Percentiles rank a stretch among this genome's conserved stretches.
Evolutionary conservation across 2,329 filamentous ascomycete species (phyloP).

Genomic region (Penicillium psychrosexuale): DNA sequence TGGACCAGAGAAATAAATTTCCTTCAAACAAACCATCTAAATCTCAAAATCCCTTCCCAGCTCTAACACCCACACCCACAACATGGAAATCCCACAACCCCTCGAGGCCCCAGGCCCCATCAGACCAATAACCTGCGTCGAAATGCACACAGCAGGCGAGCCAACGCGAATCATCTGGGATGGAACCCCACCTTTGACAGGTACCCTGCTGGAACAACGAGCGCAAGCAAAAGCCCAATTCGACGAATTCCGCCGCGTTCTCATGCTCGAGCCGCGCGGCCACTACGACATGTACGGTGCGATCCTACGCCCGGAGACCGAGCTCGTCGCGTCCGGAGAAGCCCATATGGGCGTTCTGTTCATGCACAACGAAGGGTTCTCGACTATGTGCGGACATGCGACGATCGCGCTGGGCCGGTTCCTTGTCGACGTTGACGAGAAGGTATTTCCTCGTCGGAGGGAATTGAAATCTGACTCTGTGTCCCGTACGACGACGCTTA

Average conservation of each 20-base stretch:
- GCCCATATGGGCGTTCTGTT: constrained; percentile 52
- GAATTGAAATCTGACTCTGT: constrained; percentile 29
- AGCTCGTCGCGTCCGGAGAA: constrained; percentile 38
- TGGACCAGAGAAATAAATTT: background rate
- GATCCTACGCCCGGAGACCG: constrained; percentile 44
- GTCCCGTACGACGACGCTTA: constrained; percentile 28
- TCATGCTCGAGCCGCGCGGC: constrained; percentile 50
- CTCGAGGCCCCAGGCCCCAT: constrained; percentile 3
- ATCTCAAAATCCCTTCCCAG: background rate
- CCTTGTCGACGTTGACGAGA: constrained; percentile 43
- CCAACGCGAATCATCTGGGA: constrained; percentile 48
- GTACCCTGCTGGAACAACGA: constrained; percentile 44
- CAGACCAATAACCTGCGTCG: constrained; percentile 32
- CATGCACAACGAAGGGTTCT: constrained; percentile 49
- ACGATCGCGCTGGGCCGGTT: constrained; percentile 51
- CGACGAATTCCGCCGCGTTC: constrained; percentile 42
- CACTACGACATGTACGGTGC: constrained; percentile 54
- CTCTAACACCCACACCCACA: background rate
- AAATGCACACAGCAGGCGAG: constrained; percentile 52
- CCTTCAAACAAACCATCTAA: background rate
- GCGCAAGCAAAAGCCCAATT: constrained; percentile 37
- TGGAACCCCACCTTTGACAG: constrained; percentile 40
- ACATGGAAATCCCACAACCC: background rate
- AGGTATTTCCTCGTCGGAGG: constrained; percentile 40
- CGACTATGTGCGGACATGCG: constrained; percentile 53